Evolutionary conservation across 208 protist species (phyloP).

Genomic region (Perkinsela sp.): DNA sequence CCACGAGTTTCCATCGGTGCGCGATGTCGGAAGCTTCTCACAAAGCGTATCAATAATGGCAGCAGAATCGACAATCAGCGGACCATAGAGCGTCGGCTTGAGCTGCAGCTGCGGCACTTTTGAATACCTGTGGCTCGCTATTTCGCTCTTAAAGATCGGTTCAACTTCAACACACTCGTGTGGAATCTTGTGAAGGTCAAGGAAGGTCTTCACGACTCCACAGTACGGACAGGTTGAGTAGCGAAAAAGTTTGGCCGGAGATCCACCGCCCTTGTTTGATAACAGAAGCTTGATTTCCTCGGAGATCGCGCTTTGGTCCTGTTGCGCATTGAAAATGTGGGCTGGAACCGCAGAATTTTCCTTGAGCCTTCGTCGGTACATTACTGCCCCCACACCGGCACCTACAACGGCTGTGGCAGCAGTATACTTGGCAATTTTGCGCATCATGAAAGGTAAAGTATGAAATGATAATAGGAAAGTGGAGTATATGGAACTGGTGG

Average conservation of each 20-base stretch:
- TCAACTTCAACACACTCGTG: constrained; percentile 54
- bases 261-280: constrained; percentile 9
- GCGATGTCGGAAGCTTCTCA: constrained; percentile 1
- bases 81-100: constrained; percentile 12
- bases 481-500: constrained; percentile 6
- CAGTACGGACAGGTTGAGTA: constrained; percentile 69
- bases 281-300: constrained; percentile 15
- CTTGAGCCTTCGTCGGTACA: constrained; percentile 29
- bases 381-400: constrained; percentile 17
- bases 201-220: constrained; percentile 44
- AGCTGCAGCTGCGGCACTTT: constrained; percentile 64
- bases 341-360: constrained; percentile 39
- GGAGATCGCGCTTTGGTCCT: constrained; percentile 16
- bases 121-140: constrained; percentile 32
- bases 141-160: constrained; percentile 53
- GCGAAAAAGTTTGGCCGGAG: constrained; percentile 19
- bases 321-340: constrained; percentile 30
- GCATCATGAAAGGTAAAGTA: constrained; percentile 3
- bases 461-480: constrained; percentile 3
- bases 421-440: constrained; percentile 4
- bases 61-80: constrained; percentile 41
- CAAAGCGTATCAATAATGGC: constrained; percentile 33
- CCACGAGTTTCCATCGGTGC: constrained; percentile 17
- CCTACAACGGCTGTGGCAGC: constrained; percentile 8
- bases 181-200: constrained; percentile 35